Evolutionary conservation across 257 asterid species (phyloP), one percentile per base, ranked within the genome.

Genomic region (Solanum sitiens): DNA sequence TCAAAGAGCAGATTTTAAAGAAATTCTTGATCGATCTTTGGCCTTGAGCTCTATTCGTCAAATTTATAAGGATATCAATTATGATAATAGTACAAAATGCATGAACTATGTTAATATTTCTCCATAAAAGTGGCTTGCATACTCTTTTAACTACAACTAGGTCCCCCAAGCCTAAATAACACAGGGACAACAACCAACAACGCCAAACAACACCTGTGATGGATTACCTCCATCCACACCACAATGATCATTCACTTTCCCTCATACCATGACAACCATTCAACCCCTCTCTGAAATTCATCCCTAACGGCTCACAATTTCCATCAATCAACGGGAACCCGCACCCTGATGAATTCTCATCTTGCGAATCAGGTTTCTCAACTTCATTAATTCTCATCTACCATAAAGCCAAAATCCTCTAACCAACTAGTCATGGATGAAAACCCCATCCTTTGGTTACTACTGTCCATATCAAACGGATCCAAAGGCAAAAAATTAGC

Each of bases 71-170:
- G 89, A 87, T 87, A 82, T 91, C 92, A 88, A 95, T 89, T 2
- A 90, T 91, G 68, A 94, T 89, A 76, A 88, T 91, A 44, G 39
- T 11, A 88, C 88, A 82, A 88, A 92, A 85, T 7, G 93, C 92
- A 90, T n/a, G 59, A 33, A 89, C 91, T 83, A 95, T 89, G 80
- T 88, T 85, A 88, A 95, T 67, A 67, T 89, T 91, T 83, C 90
- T 92, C 98, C 98, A 96, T 40, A 95, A 86, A 89, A 91, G 95
- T 70, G 98, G 92, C 89, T 85, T 95, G 93, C 98, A 96, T 88
- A 94, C 98, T 89, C 88, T 87, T 93, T 94, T 98, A 25, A 94
- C 88, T 25, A 93, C 86, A 73, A 95, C 90, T 53, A 95, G 96
- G 86, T 94, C 89, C 37, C 67, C 76, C 83, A 93, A 89, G 33